These are phyloP conservation scores for Mangifera indica DNA, from an alignment of 345 rosid genomes.

Conservation along the genomic window DNA sequence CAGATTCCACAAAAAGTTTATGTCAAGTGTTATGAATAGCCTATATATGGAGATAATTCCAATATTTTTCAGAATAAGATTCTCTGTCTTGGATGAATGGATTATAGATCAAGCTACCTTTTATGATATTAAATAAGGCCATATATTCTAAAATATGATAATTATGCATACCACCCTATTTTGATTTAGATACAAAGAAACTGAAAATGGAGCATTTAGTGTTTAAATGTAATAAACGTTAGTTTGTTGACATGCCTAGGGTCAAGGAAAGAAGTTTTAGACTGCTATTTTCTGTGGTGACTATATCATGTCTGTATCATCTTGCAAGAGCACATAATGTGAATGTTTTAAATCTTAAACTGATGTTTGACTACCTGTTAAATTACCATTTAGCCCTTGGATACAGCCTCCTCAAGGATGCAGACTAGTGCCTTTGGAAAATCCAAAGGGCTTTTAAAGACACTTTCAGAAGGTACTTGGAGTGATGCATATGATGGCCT, in stretches of 20 bases:
- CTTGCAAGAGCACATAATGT: neutral
- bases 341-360: constrained; percentile 7
- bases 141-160: too few relatives aligned
- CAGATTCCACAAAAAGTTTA: too few relatives aligned
- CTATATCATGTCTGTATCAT: neutral
- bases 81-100: too few relatives aligned
- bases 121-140: too few relatives aligned
- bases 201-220: neutral
- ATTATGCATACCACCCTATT: too few relatives aligned
- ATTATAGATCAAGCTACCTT: too few relatives aligned
- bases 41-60: too few relatives aligned
- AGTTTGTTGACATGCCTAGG: neutral
- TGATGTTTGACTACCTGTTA: constrained; percentile 14
- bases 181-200: too few relatives aligned
- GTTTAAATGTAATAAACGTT: neutral
- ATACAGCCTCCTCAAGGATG: constrained; percentile 85
- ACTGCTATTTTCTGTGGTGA: neutral
- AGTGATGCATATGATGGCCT: constrained; percentile 68
- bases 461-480: constrained; percentile 58
- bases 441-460: constrained; percentile 76
- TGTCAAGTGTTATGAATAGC: too few relatives aligned
- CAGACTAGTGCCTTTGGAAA: constrained; percentile 82
- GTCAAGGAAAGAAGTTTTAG: neutral
- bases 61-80: too few relatives aligned
- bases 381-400: constrained; percentile 59